These are phyloP conservation scores for Pyrus hybrid DNA, from an alignment of 331 rosid species.

Conservation along the genomic window DNA sequence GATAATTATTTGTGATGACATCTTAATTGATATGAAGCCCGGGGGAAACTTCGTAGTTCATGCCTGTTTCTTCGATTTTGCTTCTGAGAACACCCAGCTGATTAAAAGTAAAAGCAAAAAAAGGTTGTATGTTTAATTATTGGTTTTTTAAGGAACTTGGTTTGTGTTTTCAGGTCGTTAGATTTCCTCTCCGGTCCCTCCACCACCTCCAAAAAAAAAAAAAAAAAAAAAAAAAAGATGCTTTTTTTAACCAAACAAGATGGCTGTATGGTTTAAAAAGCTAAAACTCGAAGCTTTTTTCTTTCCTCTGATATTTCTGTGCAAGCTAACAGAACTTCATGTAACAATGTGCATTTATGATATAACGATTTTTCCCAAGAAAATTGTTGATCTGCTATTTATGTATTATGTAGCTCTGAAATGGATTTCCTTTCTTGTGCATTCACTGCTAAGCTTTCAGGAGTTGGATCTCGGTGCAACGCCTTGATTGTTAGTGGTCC, in stretches of 20 bases:
- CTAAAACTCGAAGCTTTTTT: neutral
- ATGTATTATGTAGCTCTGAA: constrained; percentile 4
- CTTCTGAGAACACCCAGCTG: neutral
- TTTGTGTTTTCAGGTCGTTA: neutral
- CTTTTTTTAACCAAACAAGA: neutral
- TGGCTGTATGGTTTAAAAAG: neutral
- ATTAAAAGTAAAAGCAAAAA: neutral
- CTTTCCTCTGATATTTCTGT: neutral
- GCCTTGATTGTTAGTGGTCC: constrained; percentile 6
- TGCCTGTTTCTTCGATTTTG: neutral
- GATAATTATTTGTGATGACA: neutral
- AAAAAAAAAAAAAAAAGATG: neutral
- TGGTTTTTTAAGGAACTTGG: neutral
- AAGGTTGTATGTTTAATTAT: neutral
- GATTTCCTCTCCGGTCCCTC: neutral
- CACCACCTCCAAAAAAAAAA: neutral
- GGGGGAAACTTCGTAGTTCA: neutral
- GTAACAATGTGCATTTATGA: neutral
- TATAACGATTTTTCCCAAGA: neutral
- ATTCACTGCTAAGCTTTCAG: neutral
- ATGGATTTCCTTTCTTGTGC: neutral
- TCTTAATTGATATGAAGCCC: neutral
- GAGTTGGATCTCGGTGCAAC: constrained; percentile 24
- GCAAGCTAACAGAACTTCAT: neutral
- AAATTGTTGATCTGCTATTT: neutral